phyloP scores from a whole-genome alignment of 2,329 filamentous ascomycete species.

The Fusarium duplospermum region DNA sequence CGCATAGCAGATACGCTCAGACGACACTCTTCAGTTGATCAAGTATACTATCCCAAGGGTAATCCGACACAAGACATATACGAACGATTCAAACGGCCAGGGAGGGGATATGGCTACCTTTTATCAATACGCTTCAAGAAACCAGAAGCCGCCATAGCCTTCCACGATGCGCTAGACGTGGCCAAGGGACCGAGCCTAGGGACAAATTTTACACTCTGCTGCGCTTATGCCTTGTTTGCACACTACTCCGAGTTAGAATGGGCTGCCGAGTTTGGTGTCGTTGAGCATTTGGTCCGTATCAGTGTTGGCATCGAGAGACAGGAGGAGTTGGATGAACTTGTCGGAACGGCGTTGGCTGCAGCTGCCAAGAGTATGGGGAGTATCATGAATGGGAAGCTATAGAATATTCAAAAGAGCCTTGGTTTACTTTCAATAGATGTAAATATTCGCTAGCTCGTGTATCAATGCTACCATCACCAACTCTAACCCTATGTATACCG shows the following conservation, averaged over 20 bases:
- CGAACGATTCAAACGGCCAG: constrained; percentile 47
- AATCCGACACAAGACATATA: constrained; percentile 50
- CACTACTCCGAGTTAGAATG: constrained; percentile 53
- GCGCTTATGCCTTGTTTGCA: constrained; percentile 54
- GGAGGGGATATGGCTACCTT: constrained; percentile 63
- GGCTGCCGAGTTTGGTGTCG: constrained; percentile 53
- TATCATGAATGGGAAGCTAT: background rate
- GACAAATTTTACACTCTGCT: constrained; percentile 59
- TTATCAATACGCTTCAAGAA: constrained; percentile 61
- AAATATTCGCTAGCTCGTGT: background rate
- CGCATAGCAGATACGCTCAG: constrained; percentile 42
- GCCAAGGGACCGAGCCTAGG: constrained; percentile 64
- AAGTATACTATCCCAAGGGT: constrained; percentile 57
- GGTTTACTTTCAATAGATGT: background rate
- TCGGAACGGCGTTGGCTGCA: constrained; percentile 30
- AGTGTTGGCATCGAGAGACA: constrained; percentile 57
- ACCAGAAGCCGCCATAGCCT: constrained; percentile 51
- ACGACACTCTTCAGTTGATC: constrained; percentile 32
- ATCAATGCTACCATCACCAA: background rate
- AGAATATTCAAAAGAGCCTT: background rate
- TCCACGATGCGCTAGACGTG: constrained; percentile 61
- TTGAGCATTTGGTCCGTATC: constrained; percentile 56
- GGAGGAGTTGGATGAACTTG: constrained; percentile 41
- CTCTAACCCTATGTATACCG: background rate
- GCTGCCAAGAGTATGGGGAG: background rate